Evolutionary conservation across 176 grass and related monocot genomes (phyloP), one percentile per base, ranked within the genome.

Genomic region (Musa schizocarpa): DNA sequence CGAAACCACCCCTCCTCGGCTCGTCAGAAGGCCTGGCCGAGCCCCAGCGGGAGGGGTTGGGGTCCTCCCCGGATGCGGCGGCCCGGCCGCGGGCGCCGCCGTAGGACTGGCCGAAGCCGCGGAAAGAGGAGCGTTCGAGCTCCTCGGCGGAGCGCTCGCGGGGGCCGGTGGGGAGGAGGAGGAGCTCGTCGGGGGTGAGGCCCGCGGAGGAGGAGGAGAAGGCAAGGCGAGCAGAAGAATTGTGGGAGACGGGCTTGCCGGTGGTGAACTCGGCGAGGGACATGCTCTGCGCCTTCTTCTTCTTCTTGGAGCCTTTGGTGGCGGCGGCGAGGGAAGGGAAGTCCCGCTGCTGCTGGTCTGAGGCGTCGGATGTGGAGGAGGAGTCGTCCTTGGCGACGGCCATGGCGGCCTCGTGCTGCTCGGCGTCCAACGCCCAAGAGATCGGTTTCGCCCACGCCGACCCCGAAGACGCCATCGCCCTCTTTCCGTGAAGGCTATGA

Each of bases 391-490:
- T 24, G 25, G 4, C 3, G 34, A 43, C 34, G 34, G 34, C 24
- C 26, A 43, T 19, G 29, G 73, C 26, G 19, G 79, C 83, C 24
- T 89, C 83, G 77, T 89, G 80, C 87, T 85, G 83, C 77, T 89
- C 87, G 69, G 77, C 80, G 68, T 83, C 87, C 4, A 83, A 76
- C 50, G 87, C 87, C 87, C 87, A 89, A 0, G 87, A 78, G 34
- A 83, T 83, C 57, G 87, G 83, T 71, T 89, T 89, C 80, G 63
- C 67, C 87, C 87, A 89, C 53, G 87, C 87, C 55, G 87, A 86
- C n/a, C 76, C 87, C 50, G 85, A 72, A 57, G 80, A 80, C 83
- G 86, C 85, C 29, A 34, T 52, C 56, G 74, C 9, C 8, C 55
- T 1, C 57, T n/a, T 19, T 8, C 6, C 1, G 17, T 62, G 34